phyloP scores from a whole-genome alignment of 177 flowering plant species.

The Vitis hybrid region DNA sequence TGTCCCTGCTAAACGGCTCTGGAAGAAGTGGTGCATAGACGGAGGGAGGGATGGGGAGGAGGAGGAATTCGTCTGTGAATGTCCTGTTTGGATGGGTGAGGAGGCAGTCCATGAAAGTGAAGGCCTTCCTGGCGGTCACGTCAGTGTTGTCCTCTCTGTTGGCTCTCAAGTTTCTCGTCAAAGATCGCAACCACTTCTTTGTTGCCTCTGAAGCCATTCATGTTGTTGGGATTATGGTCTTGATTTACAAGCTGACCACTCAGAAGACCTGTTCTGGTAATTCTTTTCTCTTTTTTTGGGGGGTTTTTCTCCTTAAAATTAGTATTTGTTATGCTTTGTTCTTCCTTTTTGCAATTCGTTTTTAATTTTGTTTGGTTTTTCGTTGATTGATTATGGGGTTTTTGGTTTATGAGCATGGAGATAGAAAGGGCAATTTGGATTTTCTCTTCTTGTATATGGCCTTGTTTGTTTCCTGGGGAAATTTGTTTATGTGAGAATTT shows the following conservation, averaged over 20 bases:
- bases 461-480: no score
- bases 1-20: no score
- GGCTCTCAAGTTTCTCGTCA: slow-evolving; percentile 35
- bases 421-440: no score
- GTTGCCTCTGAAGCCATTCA: slow-evolving; percentile 64
- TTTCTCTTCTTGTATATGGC: no score
- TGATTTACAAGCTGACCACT: slow-evolving; percentile 70
- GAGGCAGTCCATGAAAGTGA: slow-evolving; percentile 61
- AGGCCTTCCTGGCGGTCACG: slow-evolving; percentile 35
- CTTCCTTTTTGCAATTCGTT: not conserved
- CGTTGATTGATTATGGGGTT: no score
- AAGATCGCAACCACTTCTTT: slow-evolving; percentile 44
- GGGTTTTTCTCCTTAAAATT: not conserved
- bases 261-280: slow-evolving; percentile 74
- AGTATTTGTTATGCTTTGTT: not conserved
- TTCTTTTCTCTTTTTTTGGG: not conserved
- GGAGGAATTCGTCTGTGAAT: slow-evolving; percentile 44
- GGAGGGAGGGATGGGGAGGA: slow-evolving; percentile 16
- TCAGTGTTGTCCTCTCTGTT: slow-evolving; percentile 27
- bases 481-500: no score
- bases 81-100: slow-evolving; percentile 52
- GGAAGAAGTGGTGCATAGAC: not conserved
- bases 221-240: slow-evolving; percentile 57
- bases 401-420: no score
- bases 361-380: not conserved